Conservation (phyloP, 148 eudicot genomes). For the Chenopodium berlandieri region DNA sequence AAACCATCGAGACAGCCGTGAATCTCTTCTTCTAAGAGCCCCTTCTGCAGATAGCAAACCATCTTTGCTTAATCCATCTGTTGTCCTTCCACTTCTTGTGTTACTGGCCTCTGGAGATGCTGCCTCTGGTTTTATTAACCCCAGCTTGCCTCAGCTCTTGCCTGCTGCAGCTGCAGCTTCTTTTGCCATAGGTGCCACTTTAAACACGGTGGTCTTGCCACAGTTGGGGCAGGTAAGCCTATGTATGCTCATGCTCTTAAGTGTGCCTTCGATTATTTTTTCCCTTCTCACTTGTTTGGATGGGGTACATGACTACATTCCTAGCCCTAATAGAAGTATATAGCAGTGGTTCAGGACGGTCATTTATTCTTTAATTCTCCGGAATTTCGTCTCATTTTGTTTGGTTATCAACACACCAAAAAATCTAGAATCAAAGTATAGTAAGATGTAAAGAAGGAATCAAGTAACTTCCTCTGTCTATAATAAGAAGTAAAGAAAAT, state of each 20-base stretch:
- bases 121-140: conserved; percentile 86
- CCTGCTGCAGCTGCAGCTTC: conserved; percentile 70
- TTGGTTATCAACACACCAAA: background rate
- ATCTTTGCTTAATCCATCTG: conserved; percentile 56
- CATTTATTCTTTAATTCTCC: background rate
- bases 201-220: conserved; percentile 63
- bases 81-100: conserved; percentile 67
- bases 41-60: conserved; percentile 51
- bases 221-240: conserved; percentile 64
- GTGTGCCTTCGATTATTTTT: background rate
- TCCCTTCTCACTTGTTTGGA: background rate
- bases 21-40: conserved; percentile 77
- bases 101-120: conserved; percentile 84
- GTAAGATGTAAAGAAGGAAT: background rate
- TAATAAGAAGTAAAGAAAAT: background rate
- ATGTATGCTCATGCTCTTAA: background rate
- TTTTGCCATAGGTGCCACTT: conserved; percentile 70
- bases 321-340: background rate
- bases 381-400: background rate
- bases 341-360: background rate
- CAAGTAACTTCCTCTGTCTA: background rate
- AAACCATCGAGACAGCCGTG: conserved; percentile 80
- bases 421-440: background rate
- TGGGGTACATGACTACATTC: background rate
- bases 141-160: conserved; percentile 84